These are phyloP conservation scores for Arabis hirsuta DNA, from an alignment of 345 rosid genomes.

Conservation along the genomic window DNA sequence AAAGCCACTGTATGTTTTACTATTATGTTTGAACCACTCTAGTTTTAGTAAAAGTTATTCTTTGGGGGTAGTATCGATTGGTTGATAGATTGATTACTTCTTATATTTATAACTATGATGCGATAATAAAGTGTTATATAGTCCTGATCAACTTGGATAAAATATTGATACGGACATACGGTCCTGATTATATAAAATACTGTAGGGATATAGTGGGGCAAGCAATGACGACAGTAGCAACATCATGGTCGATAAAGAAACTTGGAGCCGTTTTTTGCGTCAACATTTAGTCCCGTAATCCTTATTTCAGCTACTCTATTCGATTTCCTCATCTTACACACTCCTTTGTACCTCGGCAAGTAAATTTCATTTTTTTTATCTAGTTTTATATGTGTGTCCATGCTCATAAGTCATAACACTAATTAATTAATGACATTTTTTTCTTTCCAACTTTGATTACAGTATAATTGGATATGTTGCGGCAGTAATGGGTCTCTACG, in stretches of 20 bases:
- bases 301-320: slow-evolving; percentile 61
- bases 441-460: slow-evolving; percentile 21
- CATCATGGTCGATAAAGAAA: slow-evolving; percentile 73
- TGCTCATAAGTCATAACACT: slow-evolving; percentile 3
- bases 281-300: slow-evolving; percentile 61
- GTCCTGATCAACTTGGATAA: neutral
- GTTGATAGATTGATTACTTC: too few species aligned
- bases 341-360: slow-evolving; percentile 69
- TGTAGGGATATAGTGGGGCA: slow-evolving; percentile 71
- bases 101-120: too few species aligned
- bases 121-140: too few species aligned
- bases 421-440: neutral
- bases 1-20: too few species aligned
- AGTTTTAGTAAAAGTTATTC: too few species aligned
- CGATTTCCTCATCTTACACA: slow-evolving; percentile 63
- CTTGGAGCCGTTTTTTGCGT: slow-evolving; percentile 68
- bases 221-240: slow-evolving; percentile 67
- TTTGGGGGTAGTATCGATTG: too few species aligned
- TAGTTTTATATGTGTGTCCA: neutral
- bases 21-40: too few species aligned
- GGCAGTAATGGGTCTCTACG: slow-evolving; percentile 61
- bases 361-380: slow-evolving; percentile 1
- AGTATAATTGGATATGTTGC: slow-evolving; percentile 68
- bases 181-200: neutral
- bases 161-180: neutral